Evolutionary conservation across 2,329 filamentous ascomycete species (phyloP), one percentile per base, ranked within the genome.

Genomic region (Xylariaceae sp.): DNA sequence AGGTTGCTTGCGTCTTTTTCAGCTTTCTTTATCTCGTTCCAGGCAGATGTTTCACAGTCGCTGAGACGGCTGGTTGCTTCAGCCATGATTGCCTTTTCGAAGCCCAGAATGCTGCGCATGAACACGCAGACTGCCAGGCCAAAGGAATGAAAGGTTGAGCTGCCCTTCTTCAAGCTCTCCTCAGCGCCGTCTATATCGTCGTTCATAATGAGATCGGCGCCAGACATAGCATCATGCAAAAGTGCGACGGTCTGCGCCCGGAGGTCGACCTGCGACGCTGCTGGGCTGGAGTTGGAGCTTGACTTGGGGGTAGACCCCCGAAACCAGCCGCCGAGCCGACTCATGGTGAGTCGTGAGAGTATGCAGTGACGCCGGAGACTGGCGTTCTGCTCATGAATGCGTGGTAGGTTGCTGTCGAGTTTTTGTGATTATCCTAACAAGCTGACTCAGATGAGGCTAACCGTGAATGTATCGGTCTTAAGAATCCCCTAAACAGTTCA

Each of bases 111-210:
- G 15, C 92, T 92, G 63, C 86, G 82, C 72, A 97, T 86, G 70
- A 97, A 97, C 37, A 84, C 85, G 16, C 92, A 86, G 27, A 96
- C 86, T 46, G 91, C 88, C 61, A 87, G 80, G 24, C 92, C 92
- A 27, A 97, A 80, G 76, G 88, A 78, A 73, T 99, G 94, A 68
- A 95, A 97, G n/a, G 90, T 84, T 5, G 92, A 96, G 62, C 82
- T 81, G 37, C 89, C 87, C 61, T 87, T 82, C 44, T 82, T 81
- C 29, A 96, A 79, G 35, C 85, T 84, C 55, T 79, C 78, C 73
- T 95, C 90, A 5, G 94, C 94, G 32, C 84, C 86, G 29, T 91
- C 89, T 55, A 97, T 87, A 73, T 97, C 91, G 73, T 96, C 92
- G 68, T 94, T 88, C 80, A 96, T 88, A 63, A 96, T 90, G 52